phyloP scores from a whole-genome alignment of 106 monocot genomes.

The Iris macrosiphon region DNA sequence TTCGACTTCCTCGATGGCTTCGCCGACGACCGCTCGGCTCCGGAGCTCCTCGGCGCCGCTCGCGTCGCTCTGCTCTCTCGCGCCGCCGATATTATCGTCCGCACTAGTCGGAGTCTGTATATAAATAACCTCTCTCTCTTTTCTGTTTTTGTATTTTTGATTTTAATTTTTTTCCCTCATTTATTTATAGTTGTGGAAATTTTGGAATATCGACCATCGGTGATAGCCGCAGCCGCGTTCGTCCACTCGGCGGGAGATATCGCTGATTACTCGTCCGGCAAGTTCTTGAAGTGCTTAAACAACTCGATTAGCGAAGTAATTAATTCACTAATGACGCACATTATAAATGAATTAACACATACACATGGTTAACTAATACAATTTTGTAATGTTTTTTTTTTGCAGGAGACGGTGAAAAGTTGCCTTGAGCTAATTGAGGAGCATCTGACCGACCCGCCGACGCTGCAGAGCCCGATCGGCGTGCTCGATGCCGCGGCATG shows the following conservation, averaged over 20 bases:
- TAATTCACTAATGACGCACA: not conserved
- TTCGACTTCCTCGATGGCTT: constrained; percentile 64
- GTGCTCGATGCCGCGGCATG: constrained; percentile 71
- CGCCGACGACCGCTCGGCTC: not conserved
- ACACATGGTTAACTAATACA: not conserved
- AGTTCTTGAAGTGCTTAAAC: constrained; percentile 4
- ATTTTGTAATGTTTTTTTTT: not conserved
- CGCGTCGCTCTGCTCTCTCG: constrained; percentile 15
- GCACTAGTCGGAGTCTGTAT: constrained; percentile 49
- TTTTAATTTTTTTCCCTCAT: not conserved
- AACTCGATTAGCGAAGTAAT: constrained; percentile 35
- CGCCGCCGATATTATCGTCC: constrained; percentile 42
- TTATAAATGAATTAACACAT: not conserved
- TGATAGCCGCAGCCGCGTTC: constrained; percentile 48
- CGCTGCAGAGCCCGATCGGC: constrained; percentile 54
- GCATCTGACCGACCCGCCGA: constrained; percentile 23
- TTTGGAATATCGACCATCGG: constrained; percentile 45
- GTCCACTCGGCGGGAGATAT: constrained; percentile 25
- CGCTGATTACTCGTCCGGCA: constrained; percentile 9
- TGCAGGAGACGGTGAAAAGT: constrained; percentile 38
- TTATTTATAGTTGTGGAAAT: constrained; percentile 52
- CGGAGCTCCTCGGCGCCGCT: not conserved
- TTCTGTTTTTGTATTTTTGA: not conserved
- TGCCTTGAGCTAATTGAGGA: constrained; percentile 58
- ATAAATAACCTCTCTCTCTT: not conserved